Base-by-base conservation (phyloP, 371 early-diverging fungal species). In the Globomyces sp. region DNA sequence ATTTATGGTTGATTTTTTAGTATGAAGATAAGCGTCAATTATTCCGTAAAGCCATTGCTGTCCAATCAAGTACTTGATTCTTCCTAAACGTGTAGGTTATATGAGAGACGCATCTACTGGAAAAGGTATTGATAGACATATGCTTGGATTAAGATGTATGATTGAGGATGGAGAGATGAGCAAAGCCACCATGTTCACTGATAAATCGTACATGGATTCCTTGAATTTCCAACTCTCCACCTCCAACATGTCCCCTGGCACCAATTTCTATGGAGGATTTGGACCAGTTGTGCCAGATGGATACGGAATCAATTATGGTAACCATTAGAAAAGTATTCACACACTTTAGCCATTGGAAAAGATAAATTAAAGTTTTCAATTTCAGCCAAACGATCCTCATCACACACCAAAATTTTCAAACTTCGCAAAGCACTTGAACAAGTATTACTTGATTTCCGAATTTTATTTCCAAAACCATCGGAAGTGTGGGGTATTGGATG, bases 81-180 rank as follows among this genome's bases (percentile, higher is more conserved):
- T 24, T 24, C 24, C 24, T 24, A 0, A 24, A 0, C 24, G 0
- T 24, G 24, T 24, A 24, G 24, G 77, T 62, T 84, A 86, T 77
- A 85, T 89, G 81, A 77, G 67, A 46, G 86, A 87, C 0, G 92
- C 92, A 9, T 73, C 81, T 4, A 73, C 71, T 39, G 91, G 91
- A 37, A 68, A 81, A 58, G 94, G 93, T 13, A 86, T 92, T 48
- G 94, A 93, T 69, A 87, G 93, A 44, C 93, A 92, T 73, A 65
- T 91, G 70, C 74, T 93, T 37, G 92, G 91, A 1, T 84, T 93
- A 24, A 81, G 74, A 34, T 74, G 74, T 11, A 82, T 84, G 81
- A 76, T 90, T 62, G 69, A 74, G 45, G 58, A 67, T 0, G 79
- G 74, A 6, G 86, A 86, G 62, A 84, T 85, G 67, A 66, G 67